A percentile compares a stretch with the other conserved stretches of the same genome.
Conservation (phyloP, 768 basidiomycete genomes). For the Xerocomellus intermedius region DNA sequence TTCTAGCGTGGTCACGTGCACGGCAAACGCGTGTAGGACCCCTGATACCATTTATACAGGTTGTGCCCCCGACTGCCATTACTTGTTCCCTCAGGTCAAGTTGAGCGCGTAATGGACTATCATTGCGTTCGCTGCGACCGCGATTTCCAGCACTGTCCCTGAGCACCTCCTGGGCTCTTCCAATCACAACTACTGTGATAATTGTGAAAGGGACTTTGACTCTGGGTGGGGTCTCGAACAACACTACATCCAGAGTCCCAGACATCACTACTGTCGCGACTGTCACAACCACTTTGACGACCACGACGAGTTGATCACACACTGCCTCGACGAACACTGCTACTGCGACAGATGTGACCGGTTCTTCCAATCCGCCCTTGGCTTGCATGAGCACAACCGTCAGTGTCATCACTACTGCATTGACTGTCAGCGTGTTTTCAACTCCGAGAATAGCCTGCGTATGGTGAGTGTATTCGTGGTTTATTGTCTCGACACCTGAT, state of each 20-base stretch:
- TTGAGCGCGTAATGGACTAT: too few relatives aligned
- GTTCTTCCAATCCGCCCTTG: constrained; percentile 40
- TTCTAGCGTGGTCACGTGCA: constrained; percentile 24
- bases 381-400: constrained; percentile 49
- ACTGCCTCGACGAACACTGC: constrained; percentile 41
- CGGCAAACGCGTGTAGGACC: constrained; percentile 31
- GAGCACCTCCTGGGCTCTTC: constrained; percentile 39
- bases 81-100: too few relatives aligned
- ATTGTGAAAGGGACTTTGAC: constrained; percentile 47
- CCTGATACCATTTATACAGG: constrained; percentile 5
- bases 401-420: constrained; percentile 46
- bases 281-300: constrained; percentile 46
- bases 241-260: constrained; percentile 51
- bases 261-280: constrained; percentile 52
- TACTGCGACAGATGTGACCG: constrained; percentile 44
- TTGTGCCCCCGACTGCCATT: too few relatives aligned
- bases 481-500: not conserved
- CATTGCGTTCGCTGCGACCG: constrained; percentile 41
- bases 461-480: constrained; percentile 3
- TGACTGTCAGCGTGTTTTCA: constrained; percentile 45
- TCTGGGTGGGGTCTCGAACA: constrained; percentile 39
- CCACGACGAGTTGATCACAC: constrained; percentile 35
- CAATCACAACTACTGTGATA: constrained; percentile 44
- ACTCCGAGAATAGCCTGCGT: constrained; percentile 15
- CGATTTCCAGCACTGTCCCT: constrained; percentile 29